Conservation (phyloP, 495 filamentous ascomycete genomes). For the Pyrenopolyporus hunteri region DNA sequence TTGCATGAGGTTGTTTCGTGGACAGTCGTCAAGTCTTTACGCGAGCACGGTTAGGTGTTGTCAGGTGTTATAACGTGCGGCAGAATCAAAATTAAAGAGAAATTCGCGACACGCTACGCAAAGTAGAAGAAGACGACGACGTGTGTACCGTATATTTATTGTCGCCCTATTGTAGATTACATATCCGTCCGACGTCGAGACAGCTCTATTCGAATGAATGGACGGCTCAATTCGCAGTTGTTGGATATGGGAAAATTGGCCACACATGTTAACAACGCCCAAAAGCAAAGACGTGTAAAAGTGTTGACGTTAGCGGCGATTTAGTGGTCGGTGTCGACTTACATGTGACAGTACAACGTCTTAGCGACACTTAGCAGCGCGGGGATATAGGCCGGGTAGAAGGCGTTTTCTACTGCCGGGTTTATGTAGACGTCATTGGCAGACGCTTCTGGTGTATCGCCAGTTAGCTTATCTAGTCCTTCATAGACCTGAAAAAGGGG, state of each 20-base stretch:
- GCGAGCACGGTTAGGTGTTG: too few species aligned
- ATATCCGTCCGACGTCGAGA: background rate
- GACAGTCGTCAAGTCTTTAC: background rate
- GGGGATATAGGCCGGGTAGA: constrained; percentile 18
- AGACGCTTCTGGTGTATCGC: constrained; percentile 1
- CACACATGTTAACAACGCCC: background rate
- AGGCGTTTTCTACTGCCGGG: background rate
- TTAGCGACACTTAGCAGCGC: background rate
- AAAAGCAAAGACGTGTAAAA: constrained; percentile 1
- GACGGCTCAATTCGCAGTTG: background rate
- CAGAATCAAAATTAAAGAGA: background rate
- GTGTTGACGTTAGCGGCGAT: constrained; percentile 23
- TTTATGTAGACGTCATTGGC: constrained; percentile 20
- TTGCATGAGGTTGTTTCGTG: background rate
- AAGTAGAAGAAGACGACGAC: background rate
- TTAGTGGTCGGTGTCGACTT: constrained; percentile 22
- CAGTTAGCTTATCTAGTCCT: background rate
- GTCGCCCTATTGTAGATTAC: background rate
- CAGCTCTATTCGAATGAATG: background rate
- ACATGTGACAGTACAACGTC: constrained; percentile 25
- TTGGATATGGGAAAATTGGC: background rate
- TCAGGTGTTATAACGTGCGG: too few species aligned
- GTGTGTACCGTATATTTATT: constrained; percentile 5
- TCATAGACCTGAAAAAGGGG: constrained; percentile 2
- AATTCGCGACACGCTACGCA: background rate